Evolutionary conservation across 495 filamentous ascomycete species (phyloP).

Genomic region (Penicillium chermesinum): DNA sequence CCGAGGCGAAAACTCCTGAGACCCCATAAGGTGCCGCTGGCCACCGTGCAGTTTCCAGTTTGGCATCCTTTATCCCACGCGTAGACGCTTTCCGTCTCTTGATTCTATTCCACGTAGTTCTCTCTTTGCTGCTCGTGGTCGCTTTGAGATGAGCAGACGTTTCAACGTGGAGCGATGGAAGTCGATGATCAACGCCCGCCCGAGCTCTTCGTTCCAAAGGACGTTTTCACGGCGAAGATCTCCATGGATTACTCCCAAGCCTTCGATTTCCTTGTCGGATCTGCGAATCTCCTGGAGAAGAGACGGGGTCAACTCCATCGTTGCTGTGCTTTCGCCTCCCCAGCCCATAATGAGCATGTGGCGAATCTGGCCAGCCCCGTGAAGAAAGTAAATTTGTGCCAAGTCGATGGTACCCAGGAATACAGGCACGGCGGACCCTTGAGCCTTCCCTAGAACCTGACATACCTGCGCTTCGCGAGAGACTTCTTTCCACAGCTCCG

Average conservation of each 20-base stretch:
- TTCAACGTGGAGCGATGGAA: constrained; percentile 24
- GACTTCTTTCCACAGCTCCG: constrained; percentile 26
- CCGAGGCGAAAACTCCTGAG: no score
- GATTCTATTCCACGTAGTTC: no score
- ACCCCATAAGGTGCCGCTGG: no score
- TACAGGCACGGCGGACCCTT: constrained; percentile 36
- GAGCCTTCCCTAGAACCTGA: constrained; percentile 24
- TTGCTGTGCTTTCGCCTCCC: constrained; percentile 20
- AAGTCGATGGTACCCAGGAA: constrained; percentile 42
- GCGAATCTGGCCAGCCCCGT: constrained; percentile 35
- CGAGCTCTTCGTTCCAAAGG: constrained; percentile 27
- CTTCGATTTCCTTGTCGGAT: no score
- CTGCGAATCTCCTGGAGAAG: neutral
- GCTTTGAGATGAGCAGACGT: constrained; percentile 5
- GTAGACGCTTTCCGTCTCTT: no score
- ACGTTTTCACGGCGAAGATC: constrained; percentile 23
- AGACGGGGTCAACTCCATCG: neutral
- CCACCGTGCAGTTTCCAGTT: no score
- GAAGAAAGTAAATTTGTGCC: constrained; percentile 26
- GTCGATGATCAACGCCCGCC: constrained; percentile 28
- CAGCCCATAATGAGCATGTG: constrained; percentile 45
- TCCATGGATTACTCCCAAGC: constrained; percentile 16
- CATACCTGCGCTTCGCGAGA: constrained; percentile 40
- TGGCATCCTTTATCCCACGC: no score
- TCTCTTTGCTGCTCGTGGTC: constrained; percentile 6